Conservation (phyloP, 2,329 filamentous ascomycete species). For the Scopulariopsis brevicaulis region DNA sequence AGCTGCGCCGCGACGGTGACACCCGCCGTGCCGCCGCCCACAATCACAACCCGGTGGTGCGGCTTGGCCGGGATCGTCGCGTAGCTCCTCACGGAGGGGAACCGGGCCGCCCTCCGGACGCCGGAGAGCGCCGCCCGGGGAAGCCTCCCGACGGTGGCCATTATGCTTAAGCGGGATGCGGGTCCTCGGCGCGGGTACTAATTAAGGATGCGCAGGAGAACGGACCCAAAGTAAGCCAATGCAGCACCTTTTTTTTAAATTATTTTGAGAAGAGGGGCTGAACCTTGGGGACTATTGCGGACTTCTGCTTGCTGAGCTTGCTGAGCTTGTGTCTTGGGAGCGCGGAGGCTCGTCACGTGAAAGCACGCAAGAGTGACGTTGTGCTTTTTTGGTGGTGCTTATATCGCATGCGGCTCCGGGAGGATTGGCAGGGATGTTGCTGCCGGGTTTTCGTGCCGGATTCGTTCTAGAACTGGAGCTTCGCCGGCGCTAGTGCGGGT, state of each 20-base stretch:
- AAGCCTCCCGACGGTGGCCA: not conserved
- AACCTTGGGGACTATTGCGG: not conserved
- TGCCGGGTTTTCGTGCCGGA: too few relatives aligned
- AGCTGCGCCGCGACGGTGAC: constrained; percentile 15
- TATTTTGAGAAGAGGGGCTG: too few relatives aligned
- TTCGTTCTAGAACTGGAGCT: too few relatives aligned
- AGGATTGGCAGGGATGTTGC: too few relatives aligned
- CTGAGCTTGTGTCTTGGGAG: not conserved
- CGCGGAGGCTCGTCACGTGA: not conserved
- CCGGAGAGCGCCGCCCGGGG: not conserved
- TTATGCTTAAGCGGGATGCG: not conserved
- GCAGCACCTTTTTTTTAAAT: too few relatives aligned
- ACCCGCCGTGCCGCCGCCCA: constrained; percentile 20
- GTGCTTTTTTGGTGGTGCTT: not conserved
- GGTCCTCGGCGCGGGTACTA: not conserved
- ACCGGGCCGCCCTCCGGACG: not conserved
- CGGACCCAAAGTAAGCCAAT: too few relatives aligned
- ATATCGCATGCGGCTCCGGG: too few relatives aligned
- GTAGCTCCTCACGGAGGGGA: constrained; percentile 7
- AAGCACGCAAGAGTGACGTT: not conserved
- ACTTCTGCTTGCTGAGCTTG: not conserved
- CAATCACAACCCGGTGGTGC: constrained; percentile 12
- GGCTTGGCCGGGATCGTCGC: constrained; percentile 10
- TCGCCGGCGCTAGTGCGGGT: too few relatives aligned
- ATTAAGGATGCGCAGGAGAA: not conserved